A percentile compares a stretch with the other conserved stretches of the same genome.
phyloP scores from a whole-genome alignment of 31 red algal genomes.

The Endocladia muricata region DNA sequence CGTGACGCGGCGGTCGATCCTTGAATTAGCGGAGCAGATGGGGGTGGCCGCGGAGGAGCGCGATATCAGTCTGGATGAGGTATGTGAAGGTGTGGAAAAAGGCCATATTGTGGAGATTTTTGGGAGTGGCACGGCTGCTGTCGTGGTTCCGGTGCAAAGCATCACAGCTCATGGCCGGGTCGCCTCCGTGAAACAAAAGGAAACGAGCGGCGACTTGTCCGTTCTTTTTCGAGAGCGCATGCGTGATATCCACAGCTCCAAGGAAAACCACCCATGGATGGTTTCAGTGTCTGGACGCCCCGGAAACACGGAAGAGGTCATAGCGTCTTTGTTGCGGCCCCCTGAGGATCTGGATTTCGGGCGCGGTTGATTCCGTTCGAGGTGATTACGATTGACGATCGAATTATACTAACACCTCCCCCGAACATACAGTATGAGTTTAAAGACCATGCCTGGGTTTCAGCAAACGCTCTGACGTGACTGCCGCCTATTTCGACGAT shows the following conservation, averaged over 20 bases:
- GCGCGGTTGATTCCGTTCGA: too few species aligned
- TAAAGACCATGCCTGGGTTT: too few species aligned
- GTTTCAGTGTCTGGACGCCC: constrained; percentile 8
- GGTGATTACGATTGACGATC: too few species aligned
- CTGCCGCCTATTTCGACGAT: too few species aligned
- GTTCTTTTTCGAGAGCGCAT: not conserved
- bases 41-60: constrained; percentile 19
- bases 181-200: constrained; percentile 5
- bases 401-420: too few species aligned
- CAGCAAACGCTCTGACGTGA: too few species aligned
- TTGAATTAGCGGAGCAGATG: constrained; percentile 26
- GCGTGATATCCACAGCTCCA: constrained; percentile 1
- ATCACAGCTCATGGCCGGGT: not conserved
- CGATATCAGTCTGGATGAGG: constrained; percentile 47
- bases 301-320: too few species aligned
- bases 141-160: constrained; percentile 35
- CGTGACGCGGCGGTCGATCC: constrained; percentile 41
- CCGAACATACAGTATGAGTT: too few species aligned
- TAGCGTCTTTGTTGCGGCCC: too few species aligned
- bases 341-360: too few species aligned
- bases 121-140: constrained; percentile 62
- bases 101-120: constrained; percentile 58
- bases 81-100: constrained; percentile 19
- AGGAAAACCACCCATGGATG: constrained; percentile 7
- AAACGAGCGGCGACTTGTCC: not conserved